Conservation (phyloP, 108 stramenopile species). For the Cyclotella atomus region DNA sequence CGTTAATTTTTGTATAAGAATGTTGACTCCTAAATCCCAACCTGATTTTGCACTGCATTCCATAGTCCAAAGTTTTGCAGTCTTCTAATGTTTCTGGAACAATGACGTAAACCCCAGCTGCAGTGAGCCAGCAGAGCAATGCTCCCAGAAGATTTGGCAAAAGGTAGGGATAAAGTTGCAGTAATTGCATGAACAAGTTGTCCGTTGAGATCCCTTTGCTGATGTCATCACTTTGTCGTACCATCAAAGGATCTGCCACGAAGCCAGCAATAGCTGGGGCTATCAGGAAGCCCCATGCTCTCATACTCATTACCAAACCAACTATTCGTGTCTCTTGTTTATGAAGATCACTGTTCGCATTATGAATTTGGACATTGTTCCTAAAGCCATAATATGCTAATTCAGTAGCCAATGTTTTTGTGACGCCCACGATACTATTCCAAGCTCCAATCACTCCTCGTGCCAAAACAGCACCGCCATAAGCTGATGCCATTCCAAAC, state of each 20-base stretch:
- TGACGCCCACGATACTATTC: conserved; percentile 63
- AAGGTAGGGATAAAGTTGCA: conserved; percentile 62
- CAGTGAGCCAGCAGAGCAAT: conserved; percentile 43
- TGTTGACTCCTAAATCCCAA: background rate
- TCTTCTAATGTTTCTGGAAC: conserved; percentile 63
- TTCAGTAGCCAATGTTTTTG: conserved; percentile 66
- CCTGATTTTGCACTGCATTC: background rate
- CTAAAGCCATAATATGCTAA: conserved; percentile 40
- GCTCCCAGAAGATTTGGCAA: conserved; percentile 62
- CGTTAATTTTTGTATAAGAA: background rate
- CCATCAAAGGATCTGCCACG: conserved; percentile 61
- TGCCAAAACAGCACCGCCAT: conserved; percentile 52
- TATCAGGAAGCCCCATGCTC: conserved; percentile 62
- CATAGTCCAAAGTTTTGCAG: background rate
- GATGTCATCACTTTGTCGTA: conserved; percentile 39
- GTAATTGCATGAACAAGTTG: conserved; percentile 7
- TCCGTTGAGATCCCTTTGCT: background rate
- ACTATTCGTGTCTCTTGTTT: conserved; percentile 57
- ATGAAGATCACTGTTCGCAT: conserved; percentile 2
- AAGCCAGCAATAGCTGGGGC: conserved; percentile 67
- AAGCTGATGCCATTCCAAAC: conserved; percentile 66
- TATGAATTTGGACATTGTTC: conserved; percentile 14
- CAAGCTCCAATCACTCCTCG: conserved; percentile 57
- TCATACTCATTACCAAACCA: conserved; percentile 60
- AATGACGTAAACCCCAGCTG: conserved; percentile 30